Conservation (phyloP, 2,329 filamentous ascomycete genomes). For the Bertia moriformis region DNA sequence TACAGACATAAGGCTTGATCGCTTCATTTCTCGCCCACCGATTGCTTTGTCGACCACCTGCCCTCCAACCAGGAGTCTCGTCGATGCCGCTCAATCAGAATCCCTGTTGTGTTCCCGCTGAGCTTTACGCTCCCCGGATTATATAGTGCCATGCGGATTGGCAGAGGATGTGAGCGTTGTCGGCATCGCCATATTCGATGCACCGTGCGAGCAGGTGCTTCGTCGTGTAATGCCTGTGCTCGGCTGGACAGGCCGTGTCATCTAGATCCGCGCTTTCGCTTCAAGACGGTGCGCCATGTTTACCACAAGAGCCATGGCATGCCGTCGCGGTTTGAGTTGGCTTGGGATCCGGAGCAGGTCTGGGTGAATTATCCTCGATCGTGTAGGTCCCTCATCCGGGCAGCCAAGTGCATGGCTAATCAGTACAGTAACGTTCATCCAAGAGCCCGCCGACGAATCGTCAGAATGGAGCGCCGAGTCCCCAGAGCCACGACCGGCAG, state of each 20-base stretch:
- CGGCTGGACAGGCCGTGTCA: constrained; percentile 13
- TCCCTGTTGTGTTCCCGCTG: background rate
- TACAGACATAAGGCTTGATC: no score
- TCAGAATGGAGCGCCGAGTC: constrained; percentile 5
- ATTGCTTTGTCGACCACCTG: no score
- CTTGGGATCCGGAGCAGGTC: constrained; percentile 13
- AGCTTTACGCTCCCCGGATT: background rate
- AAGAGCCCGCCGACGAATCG: constrained; percentile 5
- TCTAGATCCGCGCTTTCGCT: constrained; percentile 16
- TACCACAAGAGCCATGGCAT: constrained; percentile 14
- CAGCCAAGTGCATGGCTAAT: background rate
- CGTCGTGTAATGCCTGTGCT: constrained; percentile 12
- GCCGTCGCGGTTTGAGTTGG: constrained; percentile 12
- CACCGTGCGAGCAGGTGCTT: constrained; percentile 11
- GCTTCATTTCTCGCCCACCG: no score
- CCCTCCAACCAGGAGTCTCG: no score
- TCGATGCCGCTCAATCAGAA: no score
- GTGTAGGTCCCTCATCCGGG: constrained; percentile 6
- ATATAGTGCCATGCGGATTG: background rate
- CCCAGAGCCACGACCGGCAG: constrained; percentile 5
- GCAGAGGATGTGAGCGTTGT: constrained; percentile 15
- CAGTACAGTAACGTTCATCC: constrained; percentile 1
- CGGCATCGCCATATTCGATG: constrained; percentile 18
- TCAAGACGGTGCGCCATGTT: constrained; percentile 15
- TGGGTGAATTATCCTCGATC: constrained; percentile 15